phyloP scores from a whole-genome alignment of 257 asterid genomes.

The Knoxia roxburghii region DNA sequence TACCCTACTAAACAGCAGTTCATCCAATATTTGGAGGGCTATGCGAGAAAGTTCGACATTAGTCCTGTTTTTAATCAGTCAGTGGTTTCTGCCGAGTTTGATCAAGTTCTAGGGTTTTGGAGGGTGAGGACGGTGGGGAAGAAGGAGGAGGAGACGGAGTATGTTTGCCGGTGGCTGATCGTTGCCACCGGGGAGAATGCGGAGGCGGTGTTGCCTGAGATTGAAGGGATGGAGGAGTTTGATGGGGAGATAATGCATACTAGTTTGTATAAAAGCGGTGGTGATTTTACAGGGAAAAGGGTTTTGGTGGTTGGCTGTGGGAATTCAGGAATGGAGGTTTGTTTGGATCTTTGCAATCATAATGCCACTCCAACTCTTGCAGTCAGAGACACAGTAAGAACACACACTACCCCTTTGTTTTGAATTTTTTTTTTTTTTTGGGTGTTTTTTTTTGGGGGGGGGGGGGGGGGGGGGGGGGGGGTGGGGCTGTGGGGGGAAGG shows the following conservation, averaged over 20 bases:
- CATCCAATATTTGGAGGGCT: slow-evolving; percentile 44
- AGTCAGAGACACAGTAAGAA: slow-evolving; percentile 73
- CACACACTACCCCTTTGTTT: neutral
- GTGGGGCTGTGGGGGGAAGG: neutral
- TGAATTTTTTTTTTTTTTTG: neutral
- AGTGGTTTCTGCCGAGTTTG: slow-evolving; percentile 52
- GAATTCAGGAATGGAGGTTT: slow-evolving; percentile 93
- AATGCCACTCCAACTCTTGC: slow-evolving; percentile 61
- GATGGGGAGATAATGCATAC: slow-evolving; percentile 58
- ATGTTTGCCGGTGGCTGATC: slow-evolving; percentile 54
- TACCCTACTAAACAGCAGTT: slow-evolving; percentile 78
- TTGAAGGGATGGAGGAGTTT: slow-evolving; percentile 54
- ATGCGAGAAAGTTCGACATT: slow-evolving; percentile 53
- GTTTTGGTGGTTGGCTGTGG: slow-evolving; percentile 90
- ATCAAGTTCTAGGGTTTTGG: slow-evolving; percentile 43
- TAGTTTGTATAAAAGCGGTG: slow-evolving; percentile 57
- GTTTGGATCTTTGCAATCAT: slow-evolving; percentile 78
- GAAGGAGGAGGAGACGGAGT: slow-evolving; percentile 30
- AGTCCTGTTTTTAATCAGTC: slow-evolving; percentile 45
- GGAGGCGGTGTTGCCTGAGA: slow-evolving; percentile 52
- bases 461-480: neutral
- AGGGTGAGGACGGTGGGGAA: slow-evolving; percentile 31
- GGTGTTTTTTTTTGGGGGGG: neutral
- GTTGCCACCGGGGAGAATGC: slow-evolving; percentile 92
- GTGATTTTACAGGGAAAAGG: slow-evolving; percentile 38